Evolutionary conservation across 1,284 basidiomycete genomes (phyloP), one percentile per base, ranked within the genome.

Genomic region (Bjerkandera adusta): DNA sequence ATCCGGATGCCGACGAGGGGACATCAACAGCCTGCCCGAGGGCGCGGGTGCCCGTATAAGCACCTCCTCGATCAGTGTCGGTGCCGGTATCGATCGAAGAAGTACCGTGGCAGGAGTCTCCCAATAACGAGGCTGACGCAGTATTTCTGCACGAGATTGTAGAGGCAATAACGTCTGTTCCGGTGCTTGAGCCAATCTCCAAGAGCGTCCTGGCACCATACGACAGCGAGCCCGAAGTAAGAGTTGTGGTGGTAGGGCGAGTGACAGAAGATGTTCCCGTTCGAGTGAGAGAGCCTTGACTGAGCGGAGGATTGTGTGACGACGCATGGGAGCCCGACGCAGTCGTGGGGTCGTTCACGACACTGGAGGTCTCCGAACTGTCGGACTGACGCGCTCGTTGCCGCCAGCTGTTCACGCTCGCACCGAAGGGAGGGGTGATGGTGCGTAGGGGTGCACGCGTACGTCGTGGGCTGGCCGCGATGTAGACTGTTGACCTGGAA

Each of bases 141-240:
- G 44, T 37, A 11, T 30, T 24, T 15, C 49, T 38, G 22, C 41
- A 45, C 8, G 49, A 50, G 13, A 50, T 20, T n/a, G 44, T 47
- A 4, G 45, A 47, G 20, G 45, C 40, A 20, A 50, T 45, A 29
- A 50, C 34, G 27, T 50, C 44, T 4, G 49, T 50, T 13, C 49
- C 49, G 11, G 48, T 45, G 29, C 48, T 39, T 6, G 43, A 45
- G 25, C 43, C 48, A 34, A 50, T 36, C n/a, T 41, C 48, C 18
- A 50, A 24, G 8, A 46, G 16, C 25, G 41, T 47, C 8, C 35
- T 38, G 3, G 18, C 38, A 29, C 35, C n/a, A 12, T 25, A 20
- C 26, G 41, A 49, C 13, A 22, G 32, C n/a, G 32, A 25, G 11
- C 40, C n/a, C n/a, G n/a, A n/a, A n/a, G n/a, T n/a, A n/a, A n/a